A percentile compares a stretch with the other conserved stretches of the same genome.
These are phyloP conservation scores for Aphanomyces astaci DNA, from an alignment of 352 stramenopile species.

Conservation along the genomic window DNA sequence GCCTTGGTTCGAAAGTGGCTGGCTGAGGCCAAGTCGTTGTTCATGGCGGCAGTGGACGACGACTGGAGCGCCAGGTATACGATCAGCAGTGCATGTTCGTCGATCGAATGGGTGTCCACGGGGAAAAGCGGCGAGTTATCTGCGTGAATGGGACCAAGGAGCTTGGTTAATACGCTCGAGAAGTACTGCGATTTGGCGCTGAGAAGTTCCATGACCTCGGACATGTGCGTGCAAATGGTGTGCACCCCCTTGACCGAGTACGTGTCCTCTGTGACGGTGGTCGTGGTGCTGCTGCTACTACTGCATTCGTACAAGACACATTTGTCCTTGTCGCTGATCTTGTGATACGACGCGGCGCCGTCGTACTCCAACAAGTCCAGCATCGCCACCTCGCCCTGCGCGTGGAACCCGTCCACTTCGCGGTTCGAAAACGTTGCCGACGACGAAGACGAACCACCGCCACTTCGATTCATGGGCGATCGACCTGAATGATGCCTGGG, in stretches of 20 bases:
- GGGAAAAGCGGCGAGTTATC: background rate
- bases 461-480: background rate
- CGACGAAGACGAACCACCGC: background rate
- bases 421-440: background rate
- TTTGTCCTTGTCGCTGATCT: conserved; percentile 19
- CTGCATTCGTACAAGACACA: background rate
- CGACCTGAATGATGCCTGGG: background rate
- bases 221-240: conserved; percentile 17
- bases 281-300: background rate
- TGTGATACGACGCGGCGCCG: background rate
- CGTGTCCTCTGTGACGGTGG: background rate
- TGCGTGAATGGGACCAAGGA: conserved; percentile 11
- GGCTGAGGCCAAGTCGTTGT: background rate
- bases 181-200: conserved; percentile 1
- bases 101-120: background rate
- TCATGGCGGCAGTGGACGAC: background rate
- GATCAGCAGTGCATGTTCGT: conserved; percentile 21
- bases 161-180: conserved; percentile 4
- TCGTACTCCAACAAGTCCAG: conserved; percentile 7
- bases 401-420: conserved; percentile 14
- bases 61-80: conserved; percentile 15
- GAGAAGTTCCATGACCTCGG: conserved; percentile 18
- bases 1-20: background rate
- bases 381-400: conserved; percentile 13
- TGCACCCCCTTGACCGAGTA: conserved; percentile 19